Conservation (phyloP, 805 yeast genomes). For the Saturnispora galanensis region DNA sequence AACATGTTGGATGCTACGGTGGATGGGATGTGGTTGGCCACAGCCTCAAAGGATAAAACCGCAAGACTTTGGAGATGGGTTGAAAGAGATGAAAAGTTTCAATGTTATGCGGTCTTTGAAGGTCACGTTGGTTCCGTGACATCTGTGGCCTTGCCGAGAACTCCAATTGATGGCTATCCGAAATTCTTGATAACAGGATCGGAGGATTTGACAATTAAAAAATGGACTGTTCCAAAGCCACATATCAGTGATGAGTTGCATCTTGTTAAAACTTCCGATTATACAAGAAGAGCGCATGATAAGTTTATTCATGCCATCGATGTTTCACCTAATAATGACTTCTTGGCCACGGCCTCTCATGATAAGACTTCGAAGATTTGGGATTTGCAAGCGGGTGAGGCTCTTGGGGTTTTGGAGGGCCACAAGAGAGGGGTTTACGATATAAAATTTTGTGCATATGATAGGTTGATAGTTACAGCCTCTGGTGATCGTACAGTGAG, state of each 20-base stretch:
- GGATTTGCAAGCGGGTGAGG: constrained; percentile 81
- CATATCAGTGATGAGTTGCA: constrained; percentile 7
- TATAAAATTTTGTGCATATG: constrained; percentile 70
- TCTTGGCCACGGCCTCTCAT: constrained; percentile 87
- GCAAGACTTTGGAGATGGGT: constrained; percentile 75
- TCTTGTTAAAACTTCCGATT: constrained; percentile 55
- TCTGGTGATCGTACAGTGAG: constrained; percentile 83
- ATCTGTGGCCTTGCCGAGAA: constrained; percentile 66
- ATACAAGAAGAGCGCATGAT: constrained; percentile 93
- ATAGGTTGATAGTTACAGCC: constrained; percentile 68
- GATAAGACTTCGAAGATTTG: constrained; percentile 89
- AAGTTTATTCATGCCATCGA: constrained; percentile 89
- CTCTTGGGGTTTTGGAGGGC: constrained; percentile 73
- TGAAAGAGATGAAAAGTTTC: constrained; percentile 30
- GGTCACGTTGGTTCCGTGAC: constrained; percentile 89
- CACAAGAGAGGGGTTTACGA: constrained; percentile 96
- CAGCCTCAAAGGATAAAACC: constrained; percentile 83
- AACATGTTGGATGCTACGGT: constrained; percentile 67
- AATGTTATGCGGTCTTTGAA: constrained; percentile 49
- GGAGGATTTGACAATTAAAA: constrained; percentile 74
- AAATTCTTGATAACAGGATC: constrained; percentile 73
- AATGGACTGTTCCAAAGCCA: constrained; percentile 66
- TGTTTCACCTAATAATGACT: constrained; percentile 80
- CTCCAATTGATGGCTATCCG: constrained; percentile 39
- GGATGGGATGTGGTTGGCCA: constrained; percentile 84